Base-by-base conservation (phyloP, 805 yeast genomes). In the Isabelozyma rhagii region DNA sequence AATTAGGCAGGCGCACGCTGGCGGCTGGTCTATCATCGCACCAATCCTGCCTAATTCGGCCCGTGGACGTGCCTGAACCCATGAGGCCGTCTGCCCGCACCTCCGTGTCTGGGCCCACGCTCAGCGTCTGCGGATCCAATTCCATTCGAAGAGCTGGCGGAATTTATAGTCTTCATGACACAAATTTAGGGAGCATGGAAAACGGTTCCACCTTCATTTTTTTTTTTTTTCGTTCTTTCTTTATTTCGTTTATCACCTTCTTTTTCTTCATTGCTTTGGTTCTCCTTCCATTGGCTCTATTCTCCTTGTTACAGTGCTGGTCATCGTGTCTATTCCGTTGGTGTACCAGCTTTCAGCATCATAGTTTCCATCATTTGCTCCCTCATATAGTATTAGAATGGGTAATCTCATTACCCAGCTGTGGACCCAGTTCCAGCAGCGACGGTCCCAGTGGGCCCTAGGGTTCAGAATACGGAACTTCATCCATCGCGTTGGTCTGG, bases 401-500 rank as follows among this genome's bases (percentile, higher is more conserved):
- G 41, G 21, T 39, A 44, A 14, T 17, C 25, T 21, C 34, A 25
- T 50, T n/a, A 41, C 25, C 13, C 14, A 31, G 25, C 6, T 48
- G 15, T 43, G 49, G 49, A 15, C 13, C 15, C 11, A 18, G 7
- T 31, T 28, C 25, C 39, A 47, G 34, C 34, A 38, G 34, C 50
- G 43, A 31, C 51, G 56, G 48, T 36, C 28, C 40, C 27, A 47
- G n/a, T 27, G 41, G 21, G 54, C 55, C 3, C 11, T 52, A 46
- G 67, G 67, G 4, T 47, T 52, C 10, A 54, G 52, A 27, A 49
- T 71, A 1, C 59, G 83, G 36, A 67, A 69, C 44, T 47, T 47
- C 13, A 61, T 79, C 39, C 76, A 75, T 51, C 50, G 45, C 18
- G 42, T 74, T 11, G 72, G 74, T 8, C 65, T 63, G 47, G 50